Evolutionary conservation across 2,329 filamentous ascomycete species (phyloP).

Genomic region (Aspergillus sp.): DNA sequence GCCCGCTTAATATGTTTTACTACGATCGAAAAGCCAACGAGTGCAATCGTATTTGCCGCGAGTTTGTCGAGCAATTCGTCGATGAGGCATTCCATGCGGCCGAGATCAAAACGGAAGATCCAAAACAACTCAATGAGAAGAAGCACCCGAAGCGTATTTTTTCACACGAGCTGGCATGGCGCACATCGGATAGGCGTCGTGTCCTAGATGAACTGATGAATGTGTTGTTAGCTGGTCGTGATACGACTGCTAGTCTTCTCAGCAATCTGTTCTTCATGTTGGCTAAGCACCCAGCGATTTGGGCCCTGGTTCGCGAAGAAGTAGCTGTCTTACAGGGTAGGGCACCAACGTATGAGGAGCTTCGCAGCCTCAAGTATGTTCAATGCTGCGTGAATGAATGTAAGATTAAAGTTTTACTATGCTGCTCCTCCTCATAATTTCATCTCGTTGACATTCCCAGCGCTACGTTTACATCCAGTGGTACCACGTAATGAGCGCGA

Average conservation of each 20-base stretch:
- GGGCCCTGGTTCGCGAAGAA: constrained; percentile 35
- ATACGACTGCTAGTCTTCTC: constrained; percentile 49
- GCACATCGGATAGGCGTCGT: constrained; percentile 43
- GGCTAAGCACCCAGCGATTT: constrained; percentile 20
- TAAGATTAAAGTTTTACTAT: constrained; percentile 7
- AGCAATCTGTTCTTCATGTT: constrained; percentile 46
- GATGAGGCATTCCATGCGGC: constrained; percentile 35
- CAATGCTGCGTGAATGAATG: constrained; percentile 25
- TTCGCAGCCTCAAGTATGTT: constrained; percentile 25
- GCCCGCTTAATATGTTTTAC: constrained; percentile 13
- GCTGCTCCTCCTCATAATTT: background rate
- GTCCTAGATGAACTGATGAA: constrained; percentile 49
- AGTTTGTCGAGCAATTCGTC: constrained; percentile 32
- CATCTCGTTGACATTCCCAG: background rate
- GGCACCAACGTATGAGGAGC: constrained; percentile 21
- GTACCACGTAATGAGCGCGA: constrained; percentile 44
- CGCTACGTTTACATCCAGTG: constrained; percentile 42
- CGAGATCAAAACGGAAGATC: constrained; percentile 14
- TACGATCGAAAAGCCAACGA: constrained; percentile 24
- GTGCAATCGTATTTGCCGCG: constrained; percentile 39
- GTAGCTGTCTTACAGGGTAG: constrained; percentile 21
- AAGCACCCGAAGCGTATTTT: constrained; percentile 32
- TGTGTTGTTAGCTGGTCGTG: constrained; percentile 51
- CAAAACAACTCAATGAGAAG: constrained; percentile 8
- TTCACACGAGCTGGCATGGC: constrained; percentile 45